phyloP scores from a whole-genome alignment of 768 basidiomycete species.

The Lentinula edodes region DNA sequence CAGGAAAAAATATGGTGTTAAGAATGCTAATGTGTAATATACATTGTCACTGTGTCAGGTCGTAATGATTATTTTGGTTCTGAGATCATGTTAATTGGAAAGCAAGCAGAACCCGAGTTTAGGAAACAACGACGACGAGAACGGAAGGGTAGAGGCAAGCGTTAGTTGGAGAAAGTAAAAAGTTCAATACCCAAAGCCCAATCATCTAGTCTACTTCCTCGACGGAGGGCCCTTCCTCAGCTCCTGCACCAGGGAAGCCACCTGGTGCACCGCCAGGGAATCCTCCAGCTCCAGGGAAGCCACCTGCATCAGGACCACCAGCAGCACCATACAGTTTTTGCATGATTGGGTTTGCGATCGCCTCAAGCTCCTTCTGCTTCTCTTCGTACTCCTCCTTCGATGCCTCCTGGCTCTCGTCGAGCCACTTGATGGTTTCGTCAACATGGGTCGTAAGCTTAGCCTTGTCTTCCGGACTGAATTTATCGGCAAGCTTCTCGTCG shows the following conservation, averaged over 20 bases:
- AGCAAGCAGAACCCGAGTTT: background rate
- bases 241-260: conserved; percentile 45
- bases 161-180: background rate
- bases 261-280: conserved; percentile 16
- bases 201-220: conserved; percentile 49
- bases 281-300: conserved; percentile 31
- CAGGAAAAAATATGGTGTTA: background rate
- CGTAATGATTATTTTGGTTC: background rate
- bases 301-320: conserved; percentile 5
- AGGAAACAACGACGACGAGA: background rate
- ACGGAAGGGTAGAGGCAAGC: background rate
- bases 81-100: background rate
- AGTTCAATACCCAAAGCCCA: background rate
- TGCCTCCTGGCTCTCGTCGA: conserved; percentile 61
- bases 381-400: conserved; percentile 55
- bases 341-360: conserved; percentile 36
- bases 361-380: conserved; percentile 69
- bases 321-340: conserved; percentile 48
- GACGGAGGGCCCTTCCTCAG: conserved; percentile 59
- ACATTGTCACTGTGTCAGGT: background rate
- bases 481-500: conserved; percentile 59
- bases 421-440: conserved; percentile 56
- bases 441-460: conserved; percentile 51
- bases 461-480: conserved; percentile 63
- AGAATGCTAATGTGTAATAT: background rate